Percentiles rank a stretch among this genome's conserved stretches.
phyloP scores from a whole-genome alignment of 331 rosid species.

The Cydonia oblonga region DNA sequence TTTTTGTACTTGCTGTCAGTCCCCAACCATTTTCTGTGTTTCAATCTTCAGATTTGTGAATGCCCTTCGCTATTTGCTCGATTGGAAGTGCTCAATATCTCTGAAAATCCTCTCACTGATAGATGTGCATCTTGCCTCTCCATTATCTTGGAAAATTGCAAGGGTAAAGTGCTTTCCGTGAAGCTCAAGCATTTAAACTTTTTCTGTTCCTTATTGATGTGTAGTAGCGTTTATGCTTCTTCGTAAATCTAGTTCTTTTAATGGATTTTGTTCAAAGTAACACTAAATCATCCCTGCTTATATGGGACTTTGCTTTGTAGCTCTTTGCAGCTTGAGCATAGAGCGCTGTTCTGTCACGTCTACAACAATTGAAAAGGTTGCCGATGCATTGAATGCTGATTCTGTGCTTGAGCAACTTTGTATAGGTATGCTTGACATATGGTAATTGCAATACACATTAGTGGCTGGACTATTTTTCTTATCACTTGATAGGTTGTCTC shows the following conservation, averaged over 20 bases:
- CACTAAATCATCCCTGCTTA: conserved; percentile 6
- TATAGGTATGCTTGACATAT: conserved; percentile 44
- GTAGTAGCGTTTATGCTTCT: not conserved
- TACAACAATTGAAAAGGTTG: conserved; percentile 65
- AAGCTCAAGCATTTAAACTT: conserved; percentile 15
- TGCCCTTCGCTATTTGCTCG: conserved; percentile 67
- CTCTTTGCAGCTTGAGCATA: conserved; percentile 67
- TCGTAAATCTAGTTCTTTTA: not conserved
- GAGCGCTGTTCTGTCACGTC: conserved; percentile 76
- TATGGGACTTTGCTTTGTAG: conserved; percentile 26
- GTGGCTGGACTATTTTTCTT: not conserved
- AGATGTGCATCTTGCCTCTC: conserved; percentile 81
- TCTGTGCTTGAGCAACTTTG: conserved; percentile 64
- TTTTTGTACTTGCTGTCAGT: not conserved
- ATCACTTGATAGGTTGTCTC: conserved; percentile 9
- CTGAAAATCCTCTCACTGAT: conserved; percentile 92
- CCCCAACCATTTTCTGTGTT: not conserved
- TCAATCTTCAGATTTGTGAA: conserved; percentile 59
- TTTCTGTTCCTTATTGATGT: not conserved
- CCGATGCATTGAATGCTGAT: conserved; percentile 55
- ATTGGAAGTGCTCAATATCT: conserved; percentile 76
- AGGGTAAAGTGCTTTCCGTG: conserved; percentile 39
- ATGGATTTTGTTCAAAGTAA: not conserved
- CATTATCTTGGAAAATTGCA: conserved; percentile 65
- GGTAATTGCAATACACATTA: not conserved